Conservation (phyloP, 1,139 yeast genomes). For the Starmera stellimalicola region DNA sequence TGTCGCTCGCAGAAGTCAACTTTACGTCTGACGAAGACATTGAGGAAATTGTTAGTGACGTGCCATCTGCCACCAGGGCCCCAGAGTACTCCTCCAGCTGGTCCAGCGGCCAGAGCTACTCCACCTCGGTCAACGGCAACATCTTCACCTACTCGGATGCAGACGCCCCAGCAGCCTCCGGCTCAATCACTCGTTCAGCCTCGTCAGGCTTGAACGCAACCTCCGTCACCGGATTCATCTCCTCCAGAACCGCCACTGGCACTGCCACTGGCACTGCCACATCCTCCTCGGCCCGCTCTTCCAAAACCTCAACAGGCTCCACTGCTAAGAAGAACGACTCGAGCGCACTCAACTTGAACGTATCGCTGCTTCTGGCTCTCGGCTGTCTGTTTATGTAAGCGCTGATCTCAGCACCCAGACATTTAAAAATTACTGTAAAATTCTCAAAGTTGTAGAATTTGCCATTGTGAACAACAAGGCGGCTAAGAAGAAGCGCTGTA, state of each 20-base stretch:
- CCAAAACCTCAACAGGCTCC: neutral
- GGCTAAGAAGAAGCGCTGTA: too few relatives aligned
- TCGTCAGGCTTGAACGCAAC: neutral
- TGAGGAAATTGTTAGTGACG: constrained; percentile 28
- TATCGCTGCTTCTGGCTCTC: too few relatives aligned
- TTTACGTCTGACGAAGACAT: constrained; percentile 27
- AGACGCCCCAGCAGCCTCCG: neutral
- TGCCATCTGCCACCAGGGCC: constrained; percentile 36
- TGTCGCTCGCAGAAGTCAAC: constrained; percentile 55
- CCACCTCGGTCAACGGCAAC: constrained; percentile 1
- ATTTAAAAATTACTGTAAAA: too few relatives aligned
- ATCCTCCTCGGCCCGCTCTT: neutral
- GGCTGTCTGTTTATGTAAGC: too few relatives aligned
- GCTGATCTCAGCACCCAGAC: too few relatives aligned
- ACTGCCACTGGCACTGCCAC: neutral
- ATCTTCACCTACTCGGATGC: constrained; percentile 2
- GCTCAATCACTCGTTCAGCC: neutral
- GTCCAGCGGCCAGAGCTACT: neutral
- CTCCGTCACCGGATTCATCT: neutral
- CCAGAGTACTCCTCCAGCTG: constrained; percentile 22
- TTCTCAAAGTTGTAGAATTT: too few relatives aligned
- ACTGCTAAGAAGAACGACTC: too few relatives aligned
- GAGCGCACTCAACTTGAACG: too few relatives aligned
- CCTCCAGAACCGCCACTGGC: neutral
- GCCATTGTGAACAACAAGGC: too few relatives aligned